Percentiles rank a stretch among this genome's conserved stretches.
Conservation (phyloP, 148 eudicot species). For the Vaccinium macrocarpon region DNA sequence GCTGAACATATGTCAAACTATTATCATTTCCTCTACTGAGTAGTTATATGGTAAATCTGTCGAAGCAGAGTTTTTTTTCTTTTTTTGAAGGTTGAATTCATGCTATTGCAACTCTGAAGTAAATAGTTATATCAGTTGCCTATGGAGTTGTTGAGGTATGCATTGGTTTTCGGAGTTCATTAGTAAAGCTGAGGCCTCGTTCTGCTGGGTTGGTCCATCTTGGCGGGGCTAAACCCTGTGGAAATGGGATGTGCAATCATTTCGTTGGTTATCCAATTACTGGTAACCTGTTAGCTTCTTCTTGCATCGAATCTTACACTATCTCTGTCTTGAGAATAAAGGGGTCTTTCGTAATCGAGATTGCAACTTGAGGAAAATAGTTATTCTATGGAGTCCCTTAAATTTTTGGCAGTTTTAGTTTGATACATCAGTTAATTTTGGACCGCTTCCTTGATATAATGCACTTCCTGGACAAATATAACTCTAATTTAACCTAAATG, state of each 20-base stretch:
- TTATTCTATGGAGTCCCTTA: neutral
- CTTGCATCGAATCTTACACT: neutral
- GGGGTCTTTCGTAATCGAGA: too few relatives aligned
- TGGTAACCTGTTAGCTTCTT: neutral
- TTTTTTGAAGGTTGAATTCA: neutral
- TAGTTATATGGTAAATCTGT: neutral
- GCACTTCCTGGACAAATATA: neutral
- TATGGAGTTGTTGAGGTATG: neutral
- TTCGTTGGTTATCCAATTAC: neutral
- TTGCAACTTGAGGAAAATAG: too few relatives aligned
- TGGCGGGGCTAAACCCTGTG: conserved; percentile 29
- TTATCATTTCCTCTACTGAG: neutral
- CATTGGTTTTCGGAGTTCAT: neutral
- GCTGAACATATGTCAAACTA: neutral
- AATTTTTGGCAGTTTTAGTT: neutral
- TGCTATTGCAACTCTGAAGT: neutral
- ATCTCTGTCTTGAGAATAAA: neutral
- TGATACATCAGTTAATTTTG: neutral
- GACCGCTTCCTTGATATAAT: neutral
- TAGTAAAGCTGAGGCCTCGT: conserved; percentile 21
- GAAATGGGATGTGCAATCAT: conserved; percentile 12
- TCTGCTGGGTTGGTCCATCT: conserved; percentile 31
- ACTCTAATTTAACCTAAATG: neutral
- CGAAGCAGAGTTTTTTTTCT: neutral
- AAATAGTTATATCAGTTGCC: neutral